Percentiles rank a stretch among this genome's conserved stretches.
Conservation (phyloP, 495 filamentous ascomycete species). For the Lepraria neglecta region DNA sequence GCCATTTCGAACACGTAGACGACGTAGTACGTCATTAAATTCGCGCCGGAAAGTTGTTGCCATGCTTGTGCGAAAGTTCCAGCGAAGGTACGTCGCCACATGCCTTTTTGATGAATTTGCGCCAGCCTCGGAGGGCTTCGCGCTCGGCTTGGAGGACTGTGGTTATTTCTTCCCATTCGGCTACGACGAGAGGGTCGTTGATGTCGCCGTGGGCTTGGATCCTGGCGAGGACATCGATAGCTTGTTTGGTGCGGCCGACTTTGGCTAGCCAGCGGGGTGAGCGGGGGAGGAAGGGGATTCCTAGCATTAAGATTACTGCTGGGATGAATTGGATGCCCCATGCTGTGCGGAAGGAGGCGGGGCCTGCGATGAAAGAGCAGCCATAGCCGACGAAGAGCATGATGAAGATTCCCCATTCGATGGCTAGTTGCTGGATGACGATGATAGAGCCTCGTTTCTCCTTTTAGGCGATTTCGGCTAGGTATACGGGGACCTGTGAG, state of each 20-base stretch:
- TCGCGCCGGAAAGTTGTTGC: conserved; percentile 65
- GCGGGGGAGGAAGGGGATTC: conserved; percentile 63
- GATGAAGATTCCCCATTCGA: conserved; percentile 56
- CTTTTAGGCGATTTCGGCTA: conserved; percentile 64
- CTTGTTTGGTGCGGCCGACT: conserved; percentile 61
- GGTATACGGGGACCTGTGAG: conserved; percentile 75
- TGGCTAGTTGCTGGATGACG: conserved; percentile 69
- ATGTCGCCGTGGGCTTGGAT: conserved; percentile 61
- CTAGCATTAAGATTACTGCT: conserved; percentile 54
- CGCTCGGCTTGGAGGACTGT: conserved; percentile 53
- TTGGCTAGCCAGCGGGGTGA: conserved; percentile 70
- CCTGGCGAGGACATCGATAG: conserved; percentile 57
- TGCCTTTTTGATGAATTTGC: conserved; percentile 56
- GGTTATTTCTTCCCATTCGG: conserved; percentile 66
- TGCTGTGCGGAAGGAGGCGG: conserved; percentile 61
- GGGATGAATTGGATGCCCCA: conserved; percentile 72
- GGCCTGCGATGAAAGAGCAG: conserved; percentile 55
- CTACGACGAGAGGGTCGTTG: conserved; percentile 61
- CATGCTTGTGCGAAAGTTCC: conserved; percentile 63
- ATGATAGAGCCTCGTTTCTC: conserved; percentile 63
- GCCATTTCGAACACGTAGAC: conserved; percentile 68
- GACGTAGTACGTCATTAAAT: conserved; percentile 59
- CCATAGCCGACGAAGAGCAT: conserved; percentile 48
- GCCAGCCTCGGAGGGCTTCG: conserved; percentile 45
- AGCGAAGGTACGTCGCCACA: conserved; percentile 67